Conservation (phyloP, 768 basidiomycete species). For the Tulasnella sp. region DNA sequence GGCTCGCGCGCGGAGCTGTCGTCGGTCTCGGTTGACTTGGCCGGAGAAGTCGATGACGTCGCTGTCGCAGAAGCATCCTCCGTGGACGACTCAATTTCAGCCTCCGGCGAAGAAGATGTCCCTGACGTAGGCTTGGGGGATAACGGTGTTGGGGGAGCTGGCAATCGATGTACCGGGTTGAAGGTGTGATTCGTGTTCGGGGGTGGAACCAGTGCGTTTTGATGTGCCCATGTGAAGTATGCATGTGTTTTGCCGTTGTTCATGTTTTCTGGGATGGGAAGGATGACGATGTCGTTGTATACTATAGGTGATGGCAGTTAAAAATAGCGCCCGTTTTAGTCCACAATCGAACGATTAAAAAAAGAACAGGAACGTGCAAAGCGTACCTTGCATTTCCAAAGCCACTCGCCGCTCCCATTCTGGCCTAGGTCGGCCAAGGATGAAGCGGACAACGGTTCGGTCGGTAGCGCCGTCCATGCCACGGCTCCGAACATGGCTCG, state of each 20-base stretch:
- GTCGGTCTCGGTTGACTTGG: background rate
- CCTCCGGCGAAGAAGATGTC: background rate
- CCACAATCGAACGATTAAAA: background rate
- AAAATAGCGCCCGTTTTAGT: background rate
- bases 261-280: conserved; percentile 47
- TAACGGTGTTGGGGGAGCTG: conserved; percentile 11
- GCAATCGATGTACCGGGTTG: conserved; percentile 22
- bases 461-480: conserved; percentile 38
- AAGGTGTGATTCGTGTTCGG: conserved; percentile 27
- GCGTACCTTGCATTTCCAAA: conserved; percentile 42
- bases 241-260: conserved; percentile 48
- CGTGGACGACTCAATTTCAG: conserved; percentile 2
- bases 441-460: conserved; percentile 41
- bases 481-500: conserved; percentile 36
- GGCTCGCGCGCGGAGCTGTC: conserved; percentile 9
- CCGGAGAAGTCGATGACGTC: background rate
- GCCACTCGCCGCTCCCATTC: conserved; percentile 39
- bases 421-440: conserved; percentile 41
- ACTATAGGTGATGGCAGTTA: conserved; percentile 8
- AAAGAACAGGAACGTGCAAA: background rate
- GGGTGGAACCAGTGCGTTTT: conserved; percentile 30
- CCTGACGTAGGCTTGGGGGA: background rate
- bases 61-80: background rate
- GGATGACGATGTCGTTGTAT: conserved; percentile 38
- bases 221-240: conserved; percentile 45